Evolutionary conservation across 192 early-diverging fungal species (phyloP), one percentile per base, ranked within the genome.

Genomic region (Backusella liffmaniae): DNA sequence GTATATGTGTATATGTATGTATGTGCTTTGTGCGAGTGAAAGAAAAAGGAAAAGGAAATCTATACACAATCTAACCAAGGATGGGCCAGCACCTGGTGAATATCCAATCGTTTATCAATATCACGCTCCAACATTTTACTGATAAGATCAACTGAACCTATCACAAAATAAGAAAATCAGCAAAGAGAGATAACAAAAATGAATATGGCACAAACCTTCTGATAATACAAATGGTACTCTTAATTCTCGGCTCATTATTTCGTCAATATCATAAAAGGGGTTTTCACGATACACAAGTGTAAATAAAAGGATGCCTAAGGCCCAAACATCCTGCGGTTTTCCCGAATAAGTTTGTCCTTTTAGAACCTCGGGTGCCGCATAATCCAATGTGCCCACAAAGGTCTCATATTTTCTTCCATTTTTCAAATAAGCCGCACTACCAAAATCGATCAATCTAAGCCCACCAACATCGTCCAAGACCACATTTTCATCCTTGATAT

Each of bases 401-500:
- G 85, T 86, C 30, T 92, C 89, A 83, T 91, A 94, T 18, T 81
- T 80, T 39, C 75, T 75, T n/a, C 80, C 85, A 10, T 76, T 62
- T 21, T 88, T 88, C 26, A 92, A 76, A 66, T 88, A 89, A 29
- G 88, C 88, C 0, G 91, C 89, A 59, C 87, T 87, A 13, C 95
- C 95, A 88, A 96, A 96, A 75, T 96, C 95, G 72, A 95, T 91
- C 70, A 96, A 77, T 68, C 94, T 90, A 65, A 93, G 83, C n/a
- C 76, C 79, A 66, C 84, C 81, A 18, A 78, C 41, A 51, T 89
- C 80, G 76, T 91, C 88, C 66, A 93, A 74, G 73, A 94, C 89
- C n/a, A 94, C 90, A 81, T 96, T 96, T 74, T 96, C 95, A 70
- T 96, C 95, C 80, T 96, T 96, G 79, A 96, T 95, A 81, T 96